Evolutionary conservation across 345 rosid genomes (phyloP), one percentile per base, ranked within the genome.

Genomic region (Orychophragmus violaceus): DNA sequence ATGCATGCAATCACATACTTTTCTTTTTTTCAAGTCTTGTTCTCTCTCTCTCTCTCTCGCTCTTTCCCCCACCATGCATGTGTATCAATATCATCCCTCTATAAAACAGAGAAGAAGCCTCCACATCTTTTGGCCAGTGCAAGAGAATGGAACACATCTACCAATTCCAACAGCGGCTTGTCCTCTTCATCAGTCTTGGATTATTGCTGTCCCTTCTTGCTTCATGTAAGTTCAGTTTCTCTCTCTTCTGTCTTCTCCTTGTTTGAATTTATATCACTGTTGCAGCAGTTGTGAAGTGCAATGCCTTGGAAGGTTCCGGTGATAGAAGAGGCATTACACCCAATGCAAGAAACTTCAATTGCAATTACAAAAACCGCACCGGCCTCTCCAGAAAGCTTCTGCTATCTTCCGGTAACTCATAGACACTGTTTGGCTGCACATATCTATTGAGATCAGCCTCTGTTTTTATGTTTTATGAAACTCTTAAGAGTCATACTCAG

Each of bases 1-100:
- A 74, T 74, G 77, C 77, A 74, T 74, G 72, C 77, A 66, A 74
- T 74, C 77, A 60, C 68, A 74, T 13, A 12, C 50, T 52, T 66
- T 44, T 6, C 62, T 30, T 52, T 64, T 44, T 54, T 14, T 30
- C 18, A 44, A 10, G 8, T 27, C 12, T 39, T 5, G 27, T 30
- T 50, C 24, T 25, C 32, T 46, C 57, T 62, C 44, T 41, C 37
- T n/a, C n/a, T n/a, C n/a, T n/a, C n/a, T n/a, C n/a, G n/a, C n/a
- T n/a, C n/a, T n/a, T n/a, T 60, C 16, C 37, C 23, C 23, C 37
- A 65, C 12, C 61, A 73, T 73, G 67, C 71, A 73, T 72, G 23
- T 33, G 45, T 22, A 30, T 30, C 33, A 53, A 35, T 22, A 30
- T 30, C 33, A 53, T 12, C 62, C 32, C 33, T 46, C 36, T 64